Percentiles rank a stretch among this genome's conserved stretches.
These are phyloP conservation scores for Nakazawaea holstii DNA, from an alignment of 805 yeast genomes.

Conservation along the genomic window DNA sequence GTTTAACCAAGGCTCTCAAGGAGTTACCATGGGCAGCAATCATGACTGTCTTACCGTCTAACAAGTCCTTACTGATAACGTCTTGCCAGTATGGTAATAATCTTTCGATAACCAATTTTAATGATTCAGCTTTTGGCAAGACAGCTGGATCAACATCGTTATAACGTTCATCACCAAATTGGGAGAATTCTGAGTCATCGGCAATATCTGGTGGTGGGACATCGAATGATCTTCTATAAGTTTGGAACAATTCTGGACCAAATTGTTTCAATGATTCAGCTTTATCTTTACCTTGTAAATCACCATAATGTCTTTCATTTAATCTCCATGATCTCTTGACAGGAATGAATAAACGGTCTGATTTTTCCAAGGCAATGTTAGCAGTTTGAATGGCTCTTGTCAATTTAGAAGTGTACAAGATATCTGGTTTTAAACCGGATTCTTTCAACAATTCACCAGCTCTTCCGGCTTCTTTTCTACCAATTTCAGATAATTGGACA, in stretches of 20 bases:
- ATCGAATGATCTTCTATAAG: constrained; percentile 96
- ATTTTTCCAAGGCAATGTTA: constrained; percentile 82
- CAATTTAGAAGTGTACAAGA: constrained; percentile 85
- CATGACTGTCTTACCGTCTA: constrained; percentile 84
- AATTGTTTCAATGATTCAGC: constrained; percentile 83
- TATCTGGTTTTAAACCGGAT: constrained; percentile 78
- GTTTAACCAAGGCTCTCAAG: constrained; percentile 91
- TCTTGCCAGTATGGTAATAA: constrained; percentile 96
- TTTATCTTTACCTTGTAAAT: constrained; percentile 96
- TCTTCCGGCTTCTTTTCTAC: constrained; percentile 84
- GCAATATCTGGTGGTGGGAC: constrained; percentile 92
- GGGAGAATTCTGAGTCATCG: constrained; percentile 76
- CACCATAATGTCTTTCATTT: constrained; percentile 99
- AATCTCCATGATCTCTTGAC: constrained; percentile 96
- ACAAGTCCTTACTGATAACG: constrained; percentile 77
- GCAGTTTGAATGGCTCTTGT: constrained; percentile 97
- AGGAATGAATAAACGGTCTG: constrained; percentile 88
- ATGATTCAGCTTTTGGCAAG: constrained; percentile 91
- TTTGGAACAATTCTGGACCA: constrained; percentile 91
- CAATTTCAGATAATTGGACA: constrained; percentile 76
- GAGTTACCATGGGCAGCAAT: constrained; percentile 99
- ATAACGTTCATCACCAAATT: constrained; percentile 83
- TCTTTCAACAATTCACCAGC: constrained; percentile 92
- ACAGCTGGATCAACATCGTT: constrained; percentile 75
- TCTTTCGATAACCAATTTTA: constrained; percentile 93